A percentile compares a stretch with the other conserved stretches of the same genome.
Conservation (phyloP, 495 filamentous ascomycete genomes). For the Saxophila tyrrhenica region DNA sequence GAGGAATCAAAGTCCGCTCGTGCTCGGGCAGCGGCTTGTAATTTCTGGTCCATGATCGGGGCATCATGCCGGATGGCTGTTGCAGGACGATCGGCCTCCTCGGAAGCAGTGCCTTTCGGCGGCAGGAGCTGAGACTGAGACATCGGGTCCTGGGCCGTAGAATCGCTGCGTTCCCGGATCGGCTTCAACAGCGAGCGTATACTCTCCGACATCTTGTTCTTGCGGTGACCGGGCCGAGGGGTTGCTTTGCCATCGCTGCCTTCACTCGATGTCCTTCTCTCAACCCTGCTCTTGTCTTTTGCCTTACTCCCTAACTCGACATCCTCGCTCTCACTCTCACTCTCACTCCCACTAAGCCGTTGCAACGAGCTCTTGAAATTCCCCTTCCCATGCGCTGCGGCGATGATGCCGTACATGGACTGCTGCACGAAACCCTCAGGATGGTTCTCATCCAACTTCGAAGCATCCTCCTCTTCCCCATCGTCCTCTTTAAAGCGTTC, state of each 20-base stretch:
- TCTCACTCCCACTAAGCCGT: conserved; percentile 64
- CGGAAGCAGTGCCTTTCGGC: conserved; percentile 13
- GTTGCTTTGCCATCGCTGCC: conserved; percentile 17
- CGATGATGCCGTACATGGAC: conserved; percentile 86
- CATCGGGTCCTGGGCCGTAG: conserved; percentile 19
- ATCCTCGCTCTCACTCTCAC: conserved; percentile 35
- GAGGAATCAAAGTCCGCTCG: conserved; percentile 38
- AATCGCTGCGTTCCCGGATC: conserved; percentile 30
- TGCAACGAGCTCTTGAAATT: conserved; percentile 75
- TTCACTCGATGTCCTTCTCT: conserved; percentile 13
- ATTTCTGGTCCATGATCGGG: conserved; percentile 72
- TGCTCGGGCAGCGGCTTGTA: conserved; percentile 55
- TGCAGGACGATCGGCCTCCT: conserved; percentile 14
- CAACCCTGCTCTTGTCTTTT: not conserved
- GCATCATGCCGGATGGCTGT: conserved; percentile 32
- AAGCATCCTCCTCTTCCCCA: conserved; percentile 63
- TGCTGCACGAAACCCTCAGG: conserved; percentile 68
- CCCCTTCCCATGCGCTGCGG: conserved; percentile 73
- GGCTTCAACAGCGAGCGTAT: conserved; percentile 50
- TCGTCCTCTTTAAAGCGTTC: conserved; percentile 61
- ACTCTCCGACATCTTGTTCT: conserved; percentile 48
- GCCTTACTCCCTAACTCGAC: conserved; percentile 30
- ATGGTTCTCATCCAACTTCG: conserved; percentile 44
- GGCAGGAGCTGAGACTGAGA: conserved; percentile 30
- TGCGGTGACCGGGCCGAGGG: conserved; percentile 16